Base-by-base conservation (phyloP, 2,329 filamentous ascomycete genomes). In the Fusarium illudens region DNA sequence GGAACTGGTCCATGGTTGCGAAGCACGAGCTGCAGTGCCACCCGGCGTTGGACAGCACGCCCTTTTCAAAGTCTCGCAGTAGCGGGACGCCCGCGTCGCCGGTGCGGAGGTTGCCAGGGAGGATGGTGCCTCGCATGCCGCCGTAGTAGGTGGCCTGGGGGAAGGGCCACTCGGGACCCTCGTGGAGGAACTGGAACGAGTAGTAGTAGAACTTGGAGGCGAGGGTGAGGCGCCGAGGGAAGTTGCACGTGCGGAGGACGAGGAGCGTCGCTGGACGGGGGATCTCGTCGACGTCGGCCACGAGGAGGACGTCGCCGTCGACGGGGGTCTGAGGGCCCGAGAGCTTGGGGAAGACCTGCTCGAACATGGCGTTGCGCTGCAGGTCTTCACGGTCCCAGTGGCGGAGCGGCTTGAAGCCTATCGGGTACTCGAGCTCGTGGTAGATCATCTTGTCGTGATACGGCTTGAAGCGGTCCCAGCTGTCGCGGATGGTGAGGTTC, bases 1-100 rank as follows among this genome's bases (percentile, higher is more conserved):
- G 76, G 68, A 89, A 79, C 73, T 88, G 83, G 4, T 79, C 79
- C 15, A 90, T 76, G 0, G 85, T 89, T 17, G 80, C 77, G 73
- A 89, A 89, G 77, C 88, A 90, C 58, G 81, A 85, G 52, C 84
- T 87, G 79, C 87, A 90, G 75, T 90, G 87, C 88, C 88, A 90
- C 0, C 79, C 83, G 1, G 86, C 84, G 68, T 86, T 83, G 70
- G 75, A 75, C 32, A 88, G 64, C 6, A 80, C 78, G 8, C 77
- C 81, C 65, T 80, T 81, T 63, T 86, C 82, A 39, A 78, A 75
- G 33, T 76, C 75, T 30, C 81, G 77, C 2, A 80, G 64, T 2
- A 80, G 73, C 39, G 77, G 77, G 5, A 80, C 48, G 4, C 80
- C 80, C 44, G 80, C 79, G 55, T 83, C 80, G 39, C 82, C 79